These are phyloP conservation scores for Hippophae rhamnoides DNA, from an alignment of 306 rosid species.

Conservation along the genomic window DNA sequence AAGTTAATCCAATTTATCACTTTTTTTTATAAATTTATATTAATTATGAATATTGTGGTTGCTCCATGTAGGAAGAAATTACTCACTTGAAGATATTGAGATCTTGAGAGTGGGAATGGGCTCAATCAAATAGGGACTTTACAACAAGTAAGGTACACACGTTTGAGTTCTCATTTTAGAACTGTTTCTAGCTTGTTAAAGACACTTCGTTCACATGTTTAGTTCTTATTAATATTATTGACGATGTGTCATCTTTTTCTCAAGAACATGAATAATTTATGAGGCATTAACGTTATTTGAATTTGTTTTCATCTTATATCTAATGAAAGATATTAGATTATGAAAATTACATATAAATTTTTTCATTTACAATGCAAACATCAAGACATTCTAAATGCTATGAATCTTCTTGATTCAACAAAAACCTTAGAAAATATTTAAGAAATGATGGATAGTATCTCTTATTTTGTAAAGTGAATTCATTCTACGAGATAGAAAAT, in stretches of 20 bases:
- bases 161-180: neutral
- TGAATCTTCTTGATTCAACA: too few species aligned
- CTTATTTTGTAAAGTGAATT: too few species aligned
- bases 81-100: neutral
- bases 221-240: neutral
- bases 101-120: neutral
- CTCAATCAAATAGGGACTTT: neutral
- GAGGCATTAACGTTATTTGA: neutral
- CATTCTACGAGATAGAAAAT: too few species aligned
- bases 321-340: too few species aligned
- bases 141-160: neutral
- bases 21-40: neutral
- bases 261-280: neutral
- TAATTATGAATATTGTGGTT: neutral
- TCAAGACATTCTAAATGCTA: too few species aligned
- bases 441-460: too few species aligned
- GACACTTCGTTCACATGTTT: neutral
- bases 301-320: neutral
- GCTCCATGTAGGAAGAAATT: too few species aligned
- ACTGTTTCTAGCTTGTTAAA: neutral
- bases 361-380: too few species aligned
- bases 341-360: too few species aligned
- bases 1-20: neutral
- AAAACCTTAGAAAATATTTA: too few species aligned
- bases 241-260: neutral